phyloP scores from a whole-genome alignment of 495 filamentous ascomycete genomes.

The Tuber umbilicatum region DNA sequence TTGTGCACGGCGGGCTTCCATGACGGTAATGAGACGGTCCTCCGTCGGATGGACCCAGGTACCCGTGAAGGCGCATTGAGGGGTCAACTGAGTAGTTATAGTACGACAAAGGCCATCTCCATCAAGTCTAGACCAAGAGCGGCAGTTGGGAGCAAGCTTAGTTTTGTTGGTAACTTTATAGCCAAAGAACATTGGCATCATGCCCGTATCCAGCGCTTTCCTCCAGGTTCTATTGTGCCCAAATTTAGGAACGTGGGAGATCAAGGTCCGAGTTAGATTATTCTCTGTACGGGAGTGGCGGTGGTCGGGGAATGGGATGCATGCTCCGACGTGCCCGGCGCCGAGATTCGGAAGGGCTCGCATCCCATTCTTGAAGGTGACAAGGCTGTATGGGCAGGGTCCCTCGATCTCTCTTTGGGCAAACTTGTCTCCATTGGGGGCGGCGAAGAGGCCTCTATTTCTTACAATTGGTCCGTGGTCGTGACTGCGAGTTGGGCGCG shows the following conservation, averaged over 20 bases:
- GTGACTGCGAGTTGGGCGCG: conserved; percentile 56
- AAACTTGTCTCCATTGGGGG: conserved; percentile 56
- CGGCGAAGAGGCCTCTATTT: conserved; percentile 49
- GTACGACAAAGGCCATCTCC: conserved; percentile 52
- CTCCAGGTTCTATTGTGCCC: conserved; percentile 25
- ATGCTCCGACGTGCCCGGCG: conserved; percentile 51
- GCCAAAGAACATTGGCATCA: conserved; percentile 27
- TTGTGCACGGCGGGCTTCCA: conserved; percentile 61
- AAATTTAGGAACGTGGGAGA: conserved; percentile 45
- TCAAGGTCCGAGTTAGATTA: conserved; percentile 31
- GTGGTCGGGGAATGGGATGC: conserved; percentile 60
- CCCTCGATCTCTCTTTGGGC: conserved; percentile 47
- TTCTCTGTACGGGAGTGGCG: conserved; percentile 41
- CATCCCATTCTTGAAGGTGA: conserved; percentile 49
- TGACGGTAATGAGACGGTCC: conserved; percentile 51
- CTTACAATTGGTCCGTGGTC: conserved; percentile 47
- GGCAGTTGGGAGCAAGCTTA: conserved; percentile 28
- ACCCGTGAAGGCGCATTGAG: conserved; percentile 49
- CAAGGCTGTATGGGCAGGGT: conserved; percentile 53
- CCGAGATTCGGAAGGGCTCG: conserved; percentile 56
- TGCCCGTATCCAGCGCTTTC: conserved; percentile 24
- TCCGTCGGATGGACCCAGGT: conserved; percentile 56
- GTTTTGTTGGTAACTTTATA: not conserved
- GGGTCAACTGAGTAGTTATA: conserved; percentile 48
- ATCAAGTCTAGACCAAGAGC: conserved; percentile 50